Conservation (phyloP, 164 flowering plant species). For the Berberis vulgaris region DNA sequence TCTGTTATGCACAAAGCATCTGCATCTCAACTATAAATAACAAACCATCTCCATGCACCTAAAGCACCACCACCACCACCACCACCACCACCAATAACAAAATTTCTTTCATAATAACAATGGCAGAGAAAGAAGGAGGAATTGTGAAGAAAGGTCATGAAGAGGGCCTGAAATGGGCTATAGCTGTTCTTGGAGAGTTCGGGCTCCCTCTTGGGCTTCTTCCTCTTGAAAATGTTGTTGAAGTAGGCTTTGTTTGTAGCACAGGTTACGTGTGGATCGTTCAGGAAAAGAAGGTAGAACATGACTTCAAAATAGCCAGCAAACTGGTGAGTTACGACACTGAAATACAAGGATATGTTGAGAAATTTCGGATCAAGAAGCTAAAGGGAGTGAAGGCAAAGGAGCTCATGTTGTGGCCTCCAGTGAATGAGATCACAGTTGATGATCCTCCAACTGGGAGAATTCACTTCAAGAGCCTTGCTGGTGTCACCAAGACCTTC, state of each 20-base stretch:
- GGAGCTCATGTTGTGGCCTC: slow-evolving; percentile 29
- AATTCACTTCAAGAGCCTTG: slow-evolving; percentile 28
- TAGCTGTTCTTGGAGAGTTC: slow-evolving; percentile 20
- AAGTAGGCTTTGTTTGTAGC: slow-evolving; percentile 19
- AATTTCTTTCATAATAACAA: neutral
- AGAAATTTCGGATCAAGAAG: slow-evolving; percentile 22
- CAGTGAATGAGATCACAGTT: slow-evolving; percentile 23
- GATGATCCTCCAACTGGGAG: slow-evolving; percentile 23
- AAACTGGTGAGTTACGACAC: slow-evolving; percentile 24
- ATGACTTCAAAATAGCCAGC: slow-evolving; percentile 24
- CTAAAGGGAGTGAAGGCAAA: slow-evolving; percentile 34
- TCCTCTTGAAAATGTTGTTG: slow-evolving; percentile 19
- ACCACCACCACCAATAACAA: no score
- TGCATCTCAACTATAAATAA: no score
- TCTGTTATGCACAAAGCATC: no score
- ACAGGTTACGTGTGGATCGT: slow-evolving; percentile 34
- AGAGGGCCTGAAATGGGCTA: slow-evolving; percentile 22
- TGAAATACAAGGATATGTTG: slow-evolving; percentile 18
- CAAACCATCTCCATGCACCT: no score
- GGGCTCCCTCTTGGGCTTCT: slow-evolving; percentile 28
- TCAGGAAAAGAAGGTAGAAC: slow-evolving; percentile 29
- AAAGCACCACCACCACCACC: no score
- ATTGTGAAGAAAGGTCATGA: slow-evolving; percentile 24
- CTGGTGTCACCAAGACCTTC: slow-evolving; percentile 26
- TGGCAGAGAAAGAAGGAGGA: slow-evolving; percentile 31